A percentile compares a stretch with the other conserved stretches of the same genome.
These are phyloP conservation scores for Lecanosticta acicola DNA, from an alignment of 2,329 filamentous ascomycete species.

Conservation along the genomic window DNA sequence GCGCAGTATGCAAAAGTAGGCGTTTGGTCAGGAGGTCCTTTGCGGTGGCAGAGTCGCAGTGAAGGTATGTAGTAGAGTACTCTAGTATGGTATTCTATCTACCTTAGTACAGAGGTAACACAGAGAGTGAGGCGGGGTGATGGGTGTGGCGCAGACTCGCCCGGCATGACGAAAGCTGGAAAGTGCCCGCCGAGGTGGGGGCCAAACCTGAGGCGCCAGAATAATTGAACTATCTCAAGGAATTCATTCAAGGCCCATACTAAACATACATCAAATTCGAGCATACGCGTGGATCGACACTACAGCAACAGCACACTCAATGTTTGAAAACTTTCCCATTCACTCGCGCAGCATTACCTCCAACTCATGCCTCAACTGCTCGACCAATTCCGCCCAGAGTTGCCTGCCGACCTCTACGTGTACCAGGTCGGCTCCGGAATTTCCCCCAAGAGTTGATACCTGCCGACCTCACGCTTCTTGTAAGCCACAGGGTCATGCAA, in stretches of 20 bases:
- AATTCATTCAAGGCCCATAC: neutral
- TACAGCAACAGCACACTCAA: neutral
- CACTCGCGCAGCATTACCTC: neutral
- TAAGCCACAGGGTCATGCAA: slow-evolving; percentile 64
- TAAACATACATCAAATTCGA: neutral
- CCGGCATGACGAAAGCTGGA: slow-evolving; percentile 1
- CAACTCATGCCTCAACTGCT: slow-evolving; percentile 1
- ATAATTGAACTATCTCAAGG: too few relatives aligned
- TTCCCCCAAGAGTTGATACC: slow-evolving; percentile 53
- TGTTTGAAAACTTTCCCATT: neutral
- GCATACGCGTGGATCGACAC: neutral
- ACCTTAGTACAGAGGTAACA: too few relatives aligned
- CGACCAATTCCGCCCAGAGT: slow-evolving; percentile 2
- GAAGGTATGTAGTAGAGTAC: too few relatives aligned
- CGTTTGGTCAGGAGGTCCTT: too few relatives aligned
- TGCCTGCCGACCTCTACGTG: slow-evolving; percentile 38
- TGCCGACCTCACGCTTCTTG: slow-evolving; percentile 58
- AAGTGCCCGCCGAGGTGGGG: slow-evolving; percentile 3
- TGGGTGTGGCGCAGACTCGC: slow-evolving; percentile 3
- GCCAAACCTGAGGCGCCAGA: slow-evolving; percentile 6
- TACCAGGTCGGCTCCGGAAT: slow-evolving; percentile 58
- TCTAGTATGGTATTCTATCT: too few relatives aligned
- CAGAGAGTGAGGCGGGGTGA: neutral
- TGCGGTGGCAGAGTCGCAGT: too few relatives aligned
- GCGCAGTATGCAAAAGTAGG: too few relatives aligned